A percentile compares a stretch with the other conserved stretches of the same genome.
phyloP scores from a whole-genome alignment of 2,329 filamentous ascomycete species.

The Talaromyces sp. region DNA sequence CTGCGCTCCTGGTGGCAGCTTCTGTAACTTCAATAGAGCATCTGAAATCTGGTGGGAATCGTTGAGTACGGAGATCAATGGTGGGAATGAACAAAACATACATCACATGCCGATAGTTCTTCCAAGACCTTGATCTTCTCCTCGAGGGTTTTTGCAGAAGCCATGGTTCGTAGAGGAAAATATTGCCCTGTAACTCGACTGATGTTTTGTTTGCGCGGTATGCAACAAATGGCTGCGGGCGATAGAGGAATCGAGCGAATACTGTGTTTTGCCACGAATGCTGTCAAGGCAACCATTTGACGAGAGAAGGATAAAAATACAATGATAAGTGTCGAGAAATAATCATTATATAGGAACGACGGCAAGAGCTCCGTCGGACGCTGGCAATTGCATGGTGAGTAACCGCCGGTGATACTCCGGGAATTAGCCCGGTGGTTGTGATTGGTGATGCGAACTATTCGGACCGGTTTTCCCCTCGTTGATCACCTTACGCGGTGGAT shows the following conservation, averaged over 20 bases:
- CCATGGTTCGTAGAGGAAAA: constrained; percentile 4
- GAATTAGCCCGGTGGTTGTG: neutral
- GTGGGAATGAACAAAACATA: constrained; percentile 2
- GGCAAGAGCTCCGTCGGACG: neutral
- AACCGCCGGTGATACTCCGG: neutral
- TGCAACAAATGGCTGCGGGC: neutral
- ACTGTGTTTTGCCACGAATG: neutral
- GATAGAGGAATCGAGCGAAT: neutral
- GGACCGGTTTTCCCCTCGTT: neutral
- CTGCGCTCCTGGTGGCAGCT: constrained; percentile 49
- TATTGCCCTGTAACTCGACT: neutral
- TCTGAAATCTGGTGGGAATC: constrained; percentile 57
- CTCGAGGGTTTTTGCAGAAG: constrained; percentile 5
- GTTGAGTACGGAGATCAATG: neutral
- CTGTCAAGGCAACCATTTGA: neutral
- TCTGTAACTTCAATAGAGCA: constrained; percentile 63
- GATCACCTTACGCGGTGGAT: neutral
- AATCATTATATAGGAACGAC: neutral
- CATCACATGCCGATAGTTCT: constrained; percentile 11
- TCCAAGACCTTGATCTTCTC: constrained; percentile 9
- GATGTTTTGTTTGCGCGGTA: neutral
- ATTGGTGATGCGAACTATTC: neutral
- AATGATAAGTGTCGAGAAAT: neutral
- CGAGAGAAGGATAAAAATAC: neutral
- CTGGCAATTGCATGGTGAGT: neutral